Evolutionary conservation across 176 grass and related monocot species (phyloP), one percentile per base, ranked within the genome.

Genomic region (Eremochloa ophiuroides): DNA sequence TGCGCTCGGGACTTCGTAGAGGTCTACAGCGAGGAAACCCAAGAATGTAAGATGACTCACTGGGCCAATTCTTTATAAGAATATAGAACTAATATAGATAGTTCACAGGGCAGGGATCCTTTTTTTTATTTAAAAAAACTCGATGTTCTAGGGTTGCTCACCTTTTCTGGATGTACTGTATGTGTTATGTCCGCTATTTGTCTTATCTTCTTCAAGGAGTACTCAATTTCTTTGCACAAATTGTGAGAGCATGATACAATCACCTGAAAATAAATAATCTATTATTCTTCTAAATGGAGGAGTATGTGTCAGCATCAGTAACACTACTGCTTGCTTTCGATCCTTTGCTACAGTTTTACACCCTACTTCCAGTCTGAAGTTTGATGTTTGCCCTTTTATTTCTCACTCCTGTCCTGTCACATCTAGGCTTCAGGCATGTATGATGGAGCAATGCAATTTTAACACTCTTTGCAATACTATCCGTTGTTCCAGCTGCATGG

Each of bases 1-100:
- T 99, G 93, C 30, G 96, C 90, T 77, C 91, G 96, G 65, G 93
- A 99, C 81, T 99, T 99, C 95, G 88, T 99, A 82, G 93, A 99
- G 80, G 96, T 95, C 70, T 99, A 99, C 77, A 95, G 85, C 58
- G 93, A 95, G 43, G 75, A 84, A 85, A 95, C 84, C 80, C 96
- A 99, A 87, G 88, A 95, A 93, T 86, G 96, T 95, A 93, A 75
- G 80, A 88, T 80, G 37, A 79, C 29, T 40, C 7, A 25, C 14
- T 76, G n/a, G 17, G 3, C 38, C 31, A 42, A 17, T 85, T 64
- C 34, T 86, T 7, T 41, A 67, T 40, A 73, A 62, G 25, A 27
- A 67, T 34, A 64, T n/a, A n/a, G n/a, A n/a, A n/a, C n/a, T n/a
- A n/a, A n/a, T n/a, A n/a, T 63, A 23, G 47, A 48, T 66, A 70